Conservation (phyloP, 2,329 filamentous ascomycete genomes). For the Fusarium abutilonis region DNA sequence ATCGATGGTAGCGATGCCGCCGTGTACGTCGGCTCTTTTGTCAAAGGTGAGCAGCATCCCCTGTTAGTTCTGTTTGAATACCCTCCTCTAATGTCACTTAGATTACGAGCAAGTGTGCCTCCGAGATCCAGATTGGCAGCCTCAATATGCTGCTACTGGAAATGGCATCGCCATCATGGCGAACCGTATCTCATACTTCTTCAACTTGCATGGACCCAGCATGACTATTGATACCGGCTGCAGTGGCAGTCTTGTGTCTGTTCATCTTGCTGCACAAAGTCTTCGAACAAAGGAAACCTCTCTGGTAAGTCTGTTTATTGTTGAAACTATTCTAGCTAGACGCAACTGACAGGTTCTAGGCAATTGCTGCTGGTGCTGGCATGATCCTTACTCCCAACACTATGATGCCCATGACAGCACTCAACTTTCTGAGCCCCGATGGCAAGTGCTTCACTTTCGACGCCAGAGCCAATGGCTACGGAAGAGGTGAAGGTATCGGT, state of each 20-base stretch:
- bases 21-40: constrained; percentile 63
- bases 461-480: constrained; percentile 69
- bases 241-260: constrained; percentile 63
- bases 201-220: constrained; percentile 64
- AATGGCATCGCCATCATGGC: constrained; percentile 63
- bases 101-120: constrained; percentile 63
- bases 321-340: neutral
- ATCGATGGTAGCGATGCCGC: constrained; percentile 57
- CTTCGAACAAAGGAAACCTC: constrained; percentile 57
- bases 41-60: constrained; percentile 52
- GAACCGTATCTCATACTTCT: constrained; percentile 66
- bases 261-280: constrained; percentile 63
- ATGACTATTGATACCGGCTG: constrained; percentile 69
- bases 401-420: constrained; percentile 65
- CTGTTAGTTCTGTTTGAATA: neutral
- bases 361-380: constrained; percentile 61
- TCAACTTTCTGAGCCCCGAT: constrained; percentile 63
- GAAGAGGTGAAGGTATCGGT: constrained; percentile 69
- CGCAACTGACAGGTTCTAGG: constrained; percentile 46
- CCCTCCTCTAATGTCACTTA: constrained; percentile 35
- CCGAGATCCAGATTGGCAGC: constrained; percentile 60
- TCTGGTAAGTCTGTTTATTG: constrained; percentile 45
- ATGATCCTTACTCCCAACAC: constrained; percentile 65
- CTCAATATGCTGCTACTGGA: constrained; percentile 63
- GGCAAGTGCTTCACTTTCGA: constrained; percentile 66